These are phyloP conservation scores for Fonsecaea pedrosoi DNA, from an alignment of 2,329 filamentous ascomycete species.

Conservation along the genomic window DNA sequence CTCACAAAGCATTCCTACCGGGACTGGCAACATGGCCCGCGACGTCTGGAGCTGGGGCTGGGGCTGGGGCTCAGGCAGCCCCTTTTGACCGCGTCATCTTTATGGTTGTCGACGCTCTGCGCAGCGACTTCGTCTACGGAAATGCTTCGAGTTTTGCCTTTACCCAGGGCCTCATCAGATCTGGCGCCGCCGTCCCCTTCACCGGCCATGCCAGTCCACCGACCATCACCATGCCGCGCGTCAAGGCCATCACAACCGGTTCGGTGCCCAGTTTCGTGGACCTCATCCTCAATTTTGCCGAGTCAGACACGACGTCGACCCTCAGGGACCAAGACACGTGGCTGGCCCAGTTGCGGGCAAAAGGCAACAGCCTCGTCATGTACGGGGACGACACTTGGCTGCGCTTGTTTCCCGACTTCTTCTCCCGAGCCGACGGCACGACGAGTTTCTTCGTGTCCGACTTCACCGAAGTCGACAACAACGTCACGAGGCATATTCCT, in stretches of 20 bases:
- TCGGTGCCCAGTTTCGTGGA: constrained; percentile 98
- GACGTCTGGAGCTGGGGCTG: constrained; percentile 44
- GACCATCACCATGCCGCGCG: constrained; percentile 96
- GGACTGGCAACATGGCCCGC: constrained; percentile 71
- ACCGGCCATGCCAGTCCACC: constrained; percentile 96
- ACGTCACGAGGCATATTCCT: constrained; percentile 89
- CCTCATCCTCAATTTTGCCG: constrained; percentile 93
- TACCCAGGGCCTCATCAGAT: constrained; percentile 85
- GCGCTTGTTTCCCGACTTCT: constrained; percentile 90
- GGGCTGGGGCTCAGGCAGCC: constrained; percentile 5
- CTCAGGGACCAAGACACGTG: constrained; percentile 91
- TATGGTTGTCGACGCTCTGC: constrained; percentile 95
- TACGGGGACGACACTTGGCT: constrained; percentile 99
- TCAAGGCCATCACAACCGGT: constrained; percentile 96
- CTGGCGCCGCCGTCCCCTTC: constrained; percentile 85
- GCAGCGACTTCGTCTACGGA: constrained; percentile 82
- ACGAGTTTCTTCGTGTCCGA: constrained; percentile 99
- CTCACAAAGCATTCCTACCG: constrained; percentile 91
- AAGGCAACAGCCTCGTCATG: constrained; percentile 80
- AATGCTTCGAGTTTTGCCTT: constrained; percentile 80
- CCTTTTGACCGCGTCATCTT: constrained; percentile 91
- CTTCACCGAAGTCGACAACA: constrained; percentile 96
- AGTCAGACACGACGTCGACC: constrained; percentile 88
- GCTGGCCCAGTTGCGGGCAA: constrained; percentile 88
- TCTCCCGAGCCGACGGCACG: constrained; percentile 86